Evolutionary conservation across 2,329 filamentous ascomycete genomes (phyloP), one percentile per base, ranked within the genome.

Genomic region (Tetracladium maxilliforme): DNA sequence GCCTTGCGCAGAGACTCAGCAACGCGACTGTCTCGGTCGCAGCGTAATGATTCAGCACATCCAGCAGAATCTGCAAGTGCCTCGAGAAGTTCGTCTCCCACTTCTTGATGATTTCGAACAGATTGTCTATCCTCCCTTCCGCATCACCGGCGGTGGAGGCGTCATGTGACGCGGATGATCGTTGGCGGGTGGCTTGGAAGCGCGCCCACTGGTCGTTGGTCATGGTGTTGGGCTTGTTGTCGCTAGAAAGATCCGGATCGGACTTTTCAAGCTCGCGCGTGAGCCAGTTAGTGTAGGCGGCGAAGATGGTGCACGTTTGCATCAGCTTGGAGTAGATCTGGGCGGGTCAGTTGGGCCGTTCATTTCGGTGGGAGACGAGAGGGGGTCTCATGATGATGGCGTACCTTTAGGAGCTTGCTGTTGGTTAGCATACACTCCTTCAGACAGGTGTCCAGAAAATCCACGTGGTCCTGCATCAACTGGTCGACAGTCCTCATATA

Each of bases 391-490:
- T n/a, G n/a, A n/a, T n/a, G n/a, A n/a, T n/a, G 9, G 50, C 61
- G 36, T 64, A 93, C 87, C 52, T 83, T 77, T 6, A 98, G 56
- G 6, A 98, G 64, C 55, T 93, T 94, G 45, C 82, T 83, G 49
- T 98, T 94, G 12, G 90, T 98, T 35, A 98, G 64, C 84, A 95
- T 95, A 58, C 90, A 95, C 54, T 95, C 90, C 54, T 95, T 98
- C 41, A 98, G 61, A 48, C 90, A 98, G 4, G 90, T 95, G 41
- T 94, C 90, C 23, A 98, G 57, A 48, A 98, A 98, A 52, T 95
- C 90, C 31, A 98, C 86, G 52, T 98, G 90, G 44, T 95, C 86
- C 54, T 95, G 83, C 90, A 98, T 98, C 44, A 98, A 56, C 54
- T 95, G 84, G 43, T 98, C 90, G 2, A 98, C 90, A 0, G 90